Evolutionary conservation across 2,329 filamentous ascomycete species (phyloP).

Genomic region (Dactylella cylindrospora): DNA sequence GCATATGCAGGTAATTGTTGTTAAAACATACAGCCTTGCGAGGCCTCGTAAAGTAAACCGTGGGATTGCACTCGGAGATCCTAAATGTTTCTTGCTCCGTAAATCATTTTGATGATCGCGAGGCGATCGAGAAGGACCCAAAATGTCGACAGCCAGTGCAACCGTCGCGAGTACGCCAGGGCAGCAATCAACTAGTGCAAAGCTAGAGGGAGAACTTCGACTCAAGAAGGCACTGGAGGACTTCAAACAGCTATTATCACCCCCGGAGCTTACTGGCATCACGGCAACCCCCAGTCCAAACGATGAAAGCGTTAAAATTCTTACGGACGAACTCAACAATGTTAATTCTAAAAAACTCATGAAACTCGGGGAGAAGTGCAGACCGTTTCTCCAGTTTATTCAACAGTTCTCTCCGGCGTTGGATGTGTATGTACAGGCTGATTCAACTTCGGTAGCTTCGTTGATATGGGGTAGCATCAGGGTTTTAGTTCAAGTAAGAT

Average conservation of each 20-base stretch:
- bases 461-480: conserved; percentile 4
- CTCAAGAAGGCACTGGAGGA: conserved; percentile 1
- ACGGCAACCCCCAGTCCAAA: conserved; percentile 2
- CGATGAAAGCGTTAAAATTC: background rate
- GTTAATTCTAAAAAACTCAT: conserved; percentile 8
- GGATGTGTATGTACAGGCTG: conserved; percentile 10
- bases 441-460: conserved; percentile 6
- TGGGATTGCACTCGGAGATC: background rate
- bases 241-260: conserved; percentile 6
- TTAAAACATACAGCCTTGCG: background rate
- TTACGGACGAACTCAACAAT: conserved; percentile 7
- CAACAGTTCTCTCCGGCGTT: conserved; percentile 10
- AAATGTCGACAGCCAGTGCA: background rate
- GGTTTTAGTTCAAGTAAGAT: conserved; percentile 5
- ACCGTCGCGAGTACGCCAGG: background rate
- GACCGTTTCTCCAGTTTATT: conserved; percentile 11
- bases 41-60: background rate
- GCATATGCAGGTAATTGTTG: too few species aligned
- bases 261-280: conserved; percentile 1
- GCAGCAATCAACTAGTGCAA: background rate
- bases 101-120: background rate
- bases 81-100: background rate
- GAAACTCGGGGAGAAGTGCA: conserved; percentile 6
- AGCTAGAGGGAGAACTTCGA: background rate
- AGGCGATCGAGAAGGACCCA: background rate